phyloP scores from a whole-genome alignment of 106 monocot species.

The Acorus calamus region DNA sequence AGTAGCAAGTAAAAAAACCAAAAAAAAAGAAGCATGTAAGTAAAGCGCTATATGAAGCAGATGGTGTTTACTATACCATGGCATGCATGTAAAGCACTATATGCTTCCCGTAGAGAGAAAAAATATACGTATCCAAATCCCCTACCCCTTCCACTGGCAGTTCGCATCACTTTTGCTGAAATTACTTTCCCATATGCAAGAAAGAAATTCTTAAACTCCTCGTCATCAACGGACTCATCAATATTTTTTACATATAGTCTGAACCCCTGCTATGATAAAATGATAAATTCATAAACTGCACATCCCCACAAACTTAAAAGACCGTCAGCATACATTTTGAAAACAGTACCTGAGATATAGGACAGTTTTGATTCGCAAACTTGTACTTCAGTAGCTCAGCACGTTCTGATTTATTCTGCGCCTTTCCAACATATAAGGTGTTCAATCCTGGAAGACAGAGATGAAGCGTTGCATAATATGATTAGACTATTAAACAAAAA shows the following conservation, averaged over 20 bases:
- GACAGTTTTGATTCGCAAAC: background rate
- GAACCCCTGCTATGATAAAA: conserved; percentile 19
- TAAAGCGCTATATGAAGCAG: background rate
- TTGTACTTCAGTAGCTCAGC: conserved; percentile 11
- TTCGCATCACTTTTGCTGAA: conserved; percentile 21
- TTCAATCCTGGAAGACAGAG: conserved; percentile 27
- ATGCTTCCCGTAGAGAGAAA: conserved; percentile 32
- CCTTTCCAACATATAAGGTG: conserved; percentile 33
- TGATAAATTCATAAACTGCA: background rate
- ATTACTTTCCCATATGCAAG: conserved; percentile 26
- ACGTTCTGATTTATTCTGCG: conserved; percentile 43
- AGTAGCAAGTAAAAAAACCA: background rate
- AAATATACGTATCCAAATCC: conserved; percentile 57
- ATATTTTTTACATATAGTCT: conserved; percentile 46
- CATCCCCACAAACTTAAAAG: background rate
- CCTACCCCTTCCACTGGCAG: conserved; percentile 22
- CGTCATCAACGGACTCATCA: conserved; percentile 19
- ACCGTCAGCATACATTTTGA: background rate
- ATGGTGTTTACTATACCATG: conserved; percentile 29
- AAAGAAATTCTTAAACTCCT: conserved; percentile 22
- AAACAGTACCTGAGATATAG: background rate
- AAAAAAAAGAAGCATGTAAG: background rate
- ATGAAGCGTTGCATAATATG: background rate
- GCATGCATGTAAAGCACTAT: conserved; percentile 25
- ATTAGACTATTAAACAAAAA: background rate